These are phyloP conservation scores for Dictyostelium purpureum DNA, from an alignment of 78 protist species.

Conservation along the genomic window DNA sequence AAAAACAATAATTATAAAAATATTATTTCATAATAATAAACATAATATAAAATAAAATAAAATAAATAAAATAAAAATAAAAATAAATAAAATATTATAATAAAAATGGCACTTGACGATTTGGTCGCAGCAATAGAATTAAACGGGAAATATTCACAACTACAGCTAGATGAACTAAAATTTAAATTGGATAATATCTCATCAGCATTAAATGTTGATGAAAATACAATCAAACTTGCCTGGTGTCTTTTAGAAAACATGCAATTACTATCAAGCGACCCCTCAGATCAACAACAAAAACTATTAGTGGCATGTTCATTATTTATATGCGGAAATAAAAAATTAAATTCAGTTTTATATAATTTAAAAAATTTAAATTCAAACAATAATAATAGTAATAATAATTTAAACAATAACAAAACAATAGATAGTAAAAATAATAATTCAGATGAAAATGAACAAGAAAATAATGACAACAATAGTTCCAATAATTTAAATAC, in stretches of 20 bases:
- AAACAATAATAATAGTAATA: background rate
- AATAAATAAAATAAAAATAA: no score
- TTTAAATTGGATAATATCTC: background rate
- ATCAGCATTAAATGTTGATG: conserved; percentile 33
- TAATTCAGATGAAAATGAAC: background rate
- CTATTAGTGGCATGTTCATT: conserved; percentile 13
- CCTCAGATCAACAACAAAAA: conserved; percentile 23
- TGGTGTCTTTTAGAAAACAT: conserved; percentile 25
- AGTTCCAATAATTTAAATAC: background rate
- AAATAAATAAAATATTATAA: no score
- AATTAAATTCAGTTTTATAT: conserved; percentile 18
- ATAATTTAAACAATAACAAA: background rate
- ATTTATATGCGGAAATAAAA: conserved; percentile 50
- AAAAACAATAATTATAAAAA: no score
- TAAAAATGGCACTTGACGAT: no score
- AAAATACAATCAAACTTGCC: background rate
- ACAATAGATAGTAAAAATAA: background rate
- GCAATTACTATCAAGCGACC: conserved; percentile 30
- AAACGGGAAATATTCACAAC: background rate
- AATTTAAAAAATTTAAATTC: background rate
- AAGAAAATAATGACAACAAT: background rate
- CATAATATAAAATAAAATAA: no score
- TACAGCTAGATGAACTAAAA: conserved; percentile 5
- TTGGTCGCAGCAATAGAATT: conserved; percentile 69
- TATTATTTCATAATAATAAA: no score